Evolutionary conservation across 768 basidiomycete species (phyloP).

Genomic region (Holtermanniella nyarrowii): DNA sequence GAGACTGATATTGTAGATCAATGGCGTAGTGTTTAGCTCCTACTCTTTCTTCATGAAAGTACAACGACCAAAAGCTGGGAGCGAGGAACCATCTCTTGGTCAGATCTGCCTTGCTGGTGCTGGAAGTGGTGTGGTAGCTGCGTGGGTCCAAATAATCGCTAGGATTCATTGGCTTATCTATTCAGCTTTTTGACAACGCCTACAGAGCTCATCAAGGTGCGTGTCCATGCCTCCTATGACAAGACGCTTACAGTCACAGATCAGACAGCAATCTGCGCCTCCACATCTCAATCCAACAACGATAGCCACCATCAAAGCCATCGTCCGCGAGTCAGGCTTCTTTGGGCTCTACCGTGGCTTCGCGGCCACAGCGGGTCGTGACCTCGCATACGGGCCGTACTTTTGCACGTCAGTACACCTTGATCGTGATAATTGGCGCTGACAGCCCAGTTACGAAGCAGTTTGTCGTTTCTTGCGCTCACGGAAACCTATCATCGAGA

Average conservation of each 20-base stretch:
- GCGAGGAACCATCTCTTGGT: slow-evolving; percentile 51
- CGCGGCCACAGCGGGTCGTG: slow-evolving; percentile 61
- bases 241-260: slow-evolving; percentile 38
- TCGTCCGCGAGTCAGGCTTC: slow-evolving; percentile 52
- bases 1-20: slow-evolving; percentile 42
- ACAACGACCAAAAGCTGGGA: slow-evolving; percentile 45
- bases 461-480: slow-evolving; percentile 36
- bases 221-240: slow-evolving; percentile 41
- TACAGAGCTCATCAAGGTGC: slow-evolving; percentile 78
- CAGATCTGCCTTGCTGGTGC: slow-evolving; percentile 71
- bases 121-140: slow-evolving; percentile 65
- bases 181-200: slow-evolving; percentile 65
- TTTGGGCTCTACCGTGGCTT: slow-evolving; percentile 68
- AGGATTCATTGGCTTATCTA: not conserved
- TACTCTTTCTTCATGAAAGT: slow-evolving; percentile 68
- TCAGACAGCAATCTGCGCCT: slow-evolving; percentile 39
- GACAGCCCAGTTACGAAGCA: slow-evolving; percentile 37
- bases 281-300: slow-evolving; percentile 40
- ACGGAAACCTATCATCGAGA: slow-evolving; percentile 13
- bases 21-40: slow-evolving; percentile 74
- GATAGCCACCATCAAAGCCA: slow-evolving; percentile 49
- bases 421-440: slow-evolving; percentile 2
- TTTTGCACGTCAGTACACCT: slow-evolving; percentile 57
- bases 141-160: slow-evolving; percentile 49
- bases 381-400: slow-evolving; percentile 76